A percentile compares a stretch with the other conserved stretches of the same genome.
Evolutionary conservation across 257 asterid genomes (phyloP).

Genomic region (Nicotiana tabacum): DNA sequence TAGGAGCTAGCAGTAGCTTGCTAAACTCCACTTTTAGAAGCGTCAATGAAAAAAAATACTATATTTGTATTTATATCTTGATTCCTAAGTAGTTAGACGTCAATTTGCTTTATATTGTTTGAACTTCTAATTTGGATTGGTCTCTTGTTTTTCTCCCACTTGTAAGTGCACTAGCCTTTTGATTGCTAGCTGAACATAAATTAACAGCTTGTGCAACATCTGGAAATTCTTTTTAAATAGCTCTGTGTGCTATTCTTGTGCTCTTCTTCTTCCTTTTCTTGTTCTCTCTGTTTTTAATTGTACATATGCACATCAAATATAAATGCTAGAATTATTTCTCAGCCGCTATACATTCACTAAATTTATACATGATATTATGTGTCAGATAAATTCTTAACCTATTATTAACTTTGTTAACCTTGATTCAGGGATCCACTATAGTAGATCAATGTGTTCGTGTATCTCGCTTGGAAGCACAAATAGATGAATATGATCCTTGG

Average conservation of each 20-base stretch:
- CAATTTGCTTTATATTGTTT: neutral
- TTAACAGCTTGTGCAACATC: neutral
- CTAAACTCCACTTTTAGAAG: neutral
- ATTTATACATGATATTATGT: neutral
- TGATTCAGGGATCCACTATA: conserved; percentile 28
- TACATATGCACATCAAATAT: neutral
- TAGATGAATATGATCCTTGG: conserved; percentile 18
- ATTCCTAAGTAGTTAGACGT: neutral
- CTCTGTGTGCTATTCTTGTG: neutral
- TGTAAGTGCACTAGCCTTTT: neutral
- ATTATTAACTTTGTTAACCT: neutral
- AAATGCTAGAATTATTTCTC: neutral
- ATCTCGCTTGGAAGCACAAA: conserved; percentile 16
- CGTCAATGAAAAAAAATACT: neutral
- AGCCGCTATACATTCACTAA: neutral
- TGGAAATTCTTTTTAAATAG: neutral
- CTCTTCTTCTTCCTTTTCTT: neutral
- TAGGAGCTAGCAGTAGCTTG: neutral
- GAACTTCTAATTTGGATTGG: neutral
- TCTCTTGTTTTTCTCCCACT: neutral
- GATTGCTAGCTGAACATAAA: neutral
- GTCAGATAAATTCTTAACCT: neutral
- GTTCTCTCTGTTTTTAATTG: neutral
- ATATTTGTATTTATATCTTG: neutral
- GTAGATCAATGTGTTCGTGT: conserved; percentile 20